Percentiles rank a stretch among this genome's conserved stretches.
Evolutionary conservation across 2,329 filamentous ascomycete species (phyloP).

Genomic region (Neoscytalidium dimidiatum): DNA sequence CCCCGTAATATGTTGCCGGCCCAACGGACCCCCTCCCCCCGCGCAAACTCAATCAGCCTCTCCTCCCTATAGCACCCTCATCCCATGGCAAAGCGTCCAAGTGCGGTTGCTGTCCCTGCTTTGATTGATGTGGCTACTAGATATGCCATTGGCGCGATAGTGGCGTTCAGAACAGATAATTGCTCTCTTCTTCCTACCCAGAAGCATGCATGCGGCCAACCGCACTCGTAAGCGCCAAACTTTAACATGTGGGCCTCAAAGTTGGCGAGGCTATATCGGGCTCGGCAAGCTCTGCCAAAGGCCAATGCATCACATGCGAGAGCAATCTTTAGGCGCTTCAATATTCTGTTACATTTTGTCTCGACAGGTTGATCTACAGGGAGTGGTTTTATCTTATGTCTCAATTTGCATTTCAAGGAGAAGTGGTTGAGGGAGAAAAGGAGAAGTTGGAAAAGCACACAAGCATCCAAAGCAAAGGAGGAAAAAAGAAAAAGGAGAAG

Average conservation of each 20-base stretch:
- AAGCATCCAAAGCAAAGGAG: slow-evolving; percentile 18
- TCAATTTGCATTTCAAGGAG: slow-evolving; percentile 18
- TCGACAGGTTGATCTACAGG: slow-evolving; percentile 17
- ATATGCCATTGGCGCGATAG: background rate
- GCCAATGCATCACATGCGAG: background rate
- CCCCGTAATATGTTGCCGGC: background rate
- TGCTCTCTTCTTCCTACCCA: background rate
- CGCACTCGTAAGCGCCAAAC: background rate
- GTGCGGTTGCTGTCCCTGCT: background rate
- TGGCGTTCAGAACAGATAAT: background rate
- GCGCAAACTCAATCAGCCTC: background rate
- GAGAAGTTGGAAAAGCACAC: slow-evolving; percentile 6
- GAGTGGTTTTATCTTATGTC: slow-evolving; percentile 14
- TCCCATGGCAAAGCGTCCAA: background rate
- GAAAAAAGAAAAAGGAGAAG: slow-evolving; percentile 7
- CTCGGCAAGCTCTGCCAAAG: background rate
- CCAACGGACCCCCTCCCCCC: background rate
- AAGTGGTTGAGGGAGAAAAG: slow-evolving; percentile 6
- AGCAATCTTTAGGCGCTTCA: background rate
- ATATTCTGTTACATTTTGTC: slow-evolving; percentile 18
- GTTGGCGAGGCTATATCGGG: background rate
- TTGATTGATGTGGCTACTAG: background rate
- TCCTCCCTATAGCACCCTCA: background rate
- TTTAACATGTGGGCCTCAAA: background rate
- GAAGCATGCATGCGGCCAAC: background rate